Conservation (phyloP, 768 basidiomycete species). For the Leucogyrophana mollusca region DNA sequence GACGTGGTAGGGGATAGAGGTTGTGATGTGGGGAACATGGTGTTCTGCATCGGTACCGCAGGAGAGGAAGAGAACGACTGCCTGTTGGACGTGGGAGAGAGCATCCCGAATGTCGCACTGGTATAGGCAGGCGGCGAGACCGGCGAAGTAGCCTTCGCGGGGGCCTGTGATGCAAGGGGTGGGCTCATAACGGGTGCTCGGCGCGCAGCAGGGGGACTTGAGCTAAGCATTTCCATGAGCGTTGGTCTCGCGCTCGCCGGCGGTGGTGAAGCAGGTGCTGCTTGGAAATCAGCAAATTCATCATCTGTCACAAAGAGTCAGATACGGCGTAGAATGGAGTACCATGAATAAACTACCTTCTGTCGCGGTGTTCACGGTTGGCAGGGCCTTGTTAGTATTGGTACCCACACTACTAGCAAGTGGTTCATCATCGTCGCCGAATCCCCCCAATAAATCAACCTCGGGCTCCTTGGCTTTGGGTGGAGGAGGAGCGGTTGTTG, state of each 20-base stretch:
- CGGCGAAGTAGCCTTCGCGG: constrained; percentile 11
- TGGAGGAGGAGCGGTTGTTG: constrained; percentile 28
- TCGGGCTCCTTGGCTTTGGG: constrained; percentile 46
- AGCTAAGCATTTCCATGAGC: constrained; percentile 50
- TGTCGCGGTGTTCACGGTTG: constrained; percentile 14
- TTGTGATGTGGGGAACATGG: constrained; percentile 21
- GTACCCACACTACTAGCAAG: constrained; percentile 28
- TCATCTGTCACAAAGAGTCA: constrained; percentile 50
- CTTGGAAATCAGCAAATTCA: constrained; percentile 86
- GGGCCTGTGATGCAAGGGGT: constrained; percentile 9
- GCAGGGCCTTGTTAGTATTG: constrained; percentile 30
- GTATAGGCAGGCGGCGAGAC: constrained; percentile 25
- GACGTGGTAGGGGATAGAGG: constrained; percentile 26
- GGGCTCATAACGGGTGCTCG: constrained; percentile 13
- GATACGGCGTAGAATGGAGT: background rate
- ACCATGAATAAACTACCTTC: background rate
- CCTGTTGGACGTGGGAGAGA: constrained; percentile 24
- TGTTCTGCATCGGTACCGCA: constrained; percentile 16
- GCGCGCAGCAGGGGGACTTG: constrained; percentile 27
- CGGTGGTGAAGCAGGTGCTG: constrained; percentile 50
- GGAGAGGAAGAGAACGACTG: constrained; percentile 19
- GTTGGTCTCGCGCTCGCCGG: constrained; percentile 33
- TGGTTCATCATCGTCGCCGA: constrained; percentile 63
- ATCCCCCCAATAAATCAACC: constrained; percentile 76
- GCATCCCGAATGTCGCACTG: constrained; percentile 13